Conservation (phyloP, 805 yeast species). For the Wickerhamiella bombiphila region DNA sequence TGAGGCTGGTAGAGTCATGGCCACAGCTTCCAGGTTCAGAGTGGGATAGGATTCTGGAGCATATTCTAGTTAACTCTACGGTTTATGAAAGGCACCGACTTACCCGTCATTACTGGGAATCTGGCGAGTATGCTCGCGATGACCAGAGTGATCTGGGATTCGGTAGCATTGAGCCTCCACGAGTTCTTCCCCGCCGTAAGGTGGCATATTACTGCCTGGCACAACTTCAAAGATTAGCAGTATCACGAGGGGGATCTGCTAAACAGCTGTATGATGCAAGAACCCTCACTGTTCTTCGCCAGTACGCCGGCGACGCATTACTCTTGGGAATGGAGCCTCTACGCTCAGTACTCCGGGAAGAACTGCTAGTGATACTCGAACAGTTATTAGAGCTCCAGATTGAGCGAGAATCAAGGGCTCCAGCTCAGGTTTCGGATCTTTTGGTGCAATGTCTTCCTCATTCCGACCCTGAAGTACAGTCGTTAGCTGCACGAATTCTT, state of each 20-base stretch:
- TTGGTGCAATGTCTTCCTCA: slow-evolving; percentile 1
- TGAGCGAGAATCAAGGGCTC: background rate
- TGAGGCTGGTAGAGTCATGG: slow-evolving; percentile 20
- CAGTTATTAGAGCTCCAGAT: slow-evolving; percentile 6
- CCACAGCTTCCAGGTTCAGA: slow-evolving; percentile 24
- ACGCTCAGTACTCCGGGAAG: slow-evolving; percentile 49
- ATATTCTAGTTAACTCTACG: slow-evolving; percentile 43
- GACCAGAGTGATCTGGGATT: slow-evolving; percentile 18
- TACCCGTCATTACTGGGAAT: slow-evolving; percentile 21
- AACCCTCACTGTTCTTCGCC: slow-evolving; percentile 35
- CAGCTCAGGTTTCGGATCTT: background rate
- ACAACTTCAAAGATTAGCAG: slow-evolving; percentile 33
- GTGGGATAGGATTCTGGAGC: slow-evolving; percentile 24
- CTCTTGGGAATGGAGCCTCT: slow-evolving; percentile 50
- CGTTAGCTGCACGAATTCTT: too few relatives aligned
- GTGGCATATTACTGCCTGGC: slow-evolving; percentile 44
- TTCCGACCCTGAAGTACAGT: too few relatives aligned
- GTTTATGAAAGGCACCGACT: slow-evolving; percentile 37
- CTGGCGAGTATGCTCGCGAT: slow-evolving; percentile 27
- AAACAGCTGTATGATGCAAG: slow-evolving; percentile 6
- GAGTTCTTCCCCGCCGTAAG: slow-evolving; percentile 29
- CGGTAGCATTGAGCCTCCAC: slow-evolving; percentile 47
- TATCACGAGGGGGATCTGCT: slow-evolving; percentile 2
- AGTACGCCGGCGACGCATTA: slow-evolving; percentile 48
- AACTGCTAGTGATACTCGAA: slow-evolving; percentile 29